Conservation (phyloP, 345 rosid genomes). For the Anastatica hierochuntica region DNA sequence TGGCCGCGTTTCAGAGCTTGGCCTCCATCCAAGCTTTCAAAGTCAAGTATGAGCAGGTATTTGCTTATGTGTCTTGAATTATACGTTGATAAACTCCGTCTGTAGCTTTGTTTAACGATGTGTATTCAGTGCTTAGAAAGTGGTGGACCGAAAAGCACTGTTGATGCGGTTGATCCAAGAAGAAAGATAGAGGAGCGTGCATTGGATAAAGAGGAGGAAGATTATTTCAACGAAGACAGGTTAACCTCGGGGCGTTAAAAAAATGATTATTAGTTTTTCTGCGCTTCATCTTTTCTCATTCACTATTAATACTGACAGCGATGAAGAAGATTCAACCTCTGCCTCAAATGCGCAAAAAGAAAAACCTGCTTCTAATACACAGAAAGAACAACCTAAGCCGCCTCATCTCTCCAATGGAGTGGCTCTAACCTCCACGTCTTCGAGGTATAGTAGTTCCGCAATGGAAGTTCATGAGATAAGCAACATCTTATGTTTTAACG, state of each 20-base stretch:
- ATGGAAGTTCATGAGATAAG: neutral
- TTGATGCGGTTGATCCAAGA: conserved; percentile 46
- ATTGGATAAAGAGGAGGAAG: conserved; percentile 96
- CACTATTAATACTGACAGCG: conserved; percentile 38
- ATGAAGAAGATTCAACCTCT: conserved; percentile 89
- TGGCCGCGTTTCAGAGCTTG: conserved; percentile 66
- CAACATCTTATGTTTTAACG: neutral
- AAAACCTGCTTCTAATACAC: conserved; percentile 40
- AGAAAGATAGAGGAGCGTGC: conserved; percentile 79
- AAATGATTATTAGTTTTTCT: neutral
- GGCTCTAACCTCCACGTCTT: conserved; percentile 39
- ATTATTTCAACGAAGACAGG: conserved; percentile 97
- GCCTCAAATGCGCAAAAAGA: conserved; percentile 48
- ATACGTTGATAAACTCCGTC: neutral
- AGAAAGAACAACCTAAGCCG: conserved; percentile 37
- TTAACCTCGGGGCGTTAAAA: conserved; percentile 10
- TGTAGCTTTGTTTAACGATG: conserved; percentile 3
- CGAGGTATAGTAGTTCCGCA: conserved; percentile 40
- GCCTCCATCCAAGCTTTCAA: conserved; percentile 64
- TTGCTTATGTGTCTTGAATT: neutral
- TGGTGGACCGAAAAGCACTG: conserved; percentile 41
- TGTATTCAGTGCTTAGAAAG: conserved; percentile 70
- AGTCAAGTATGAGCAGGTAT: conserved; percentile 92
- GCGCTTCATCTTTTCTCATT: conserved; percentile 10
- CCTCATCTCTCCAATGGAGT: conserved; percentile 69